Base-by-base conservation (phyloP, 331 rosid genomes). In the Prunus yedoensis region DNA sequence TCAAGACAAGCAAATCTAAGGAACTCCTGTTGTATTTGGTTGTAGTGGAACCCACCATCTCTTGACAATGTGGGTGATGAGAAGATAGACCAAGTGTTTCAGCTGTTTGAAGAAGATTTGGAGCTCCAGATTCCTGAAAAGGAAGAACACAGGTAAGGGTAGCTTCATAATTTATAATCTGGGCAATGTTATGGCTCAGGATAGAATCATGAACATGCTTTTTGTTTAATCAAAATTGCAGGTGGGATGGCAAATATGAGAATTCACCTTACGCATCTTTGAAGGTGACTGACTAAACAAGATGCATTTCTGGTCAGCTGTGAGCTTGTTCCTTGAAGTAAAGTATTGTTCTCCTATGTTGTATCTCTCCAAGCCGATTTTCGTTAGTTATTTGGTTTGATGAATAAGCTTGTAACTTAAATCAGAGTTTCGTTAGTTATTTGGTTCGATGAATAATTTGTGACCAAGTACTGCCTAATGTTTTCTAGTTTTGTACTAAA, bases 201-300 rank as follows among this genome's bases (percentile, higher is more conserved):
- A 63, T 51, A 73, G 47, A 32, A 62, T 59, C 14, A 51, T 57
- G 49, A 30, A 78, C 56, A 32, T 38, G 47, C 8, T 72, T 74
- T 76, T 51, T 67, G 23, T 43, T 32, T 21, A 76, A 15, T 11
- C 52, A 49, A 49, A 74, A 82, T 77, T 58, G 52, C 89, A 91
- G 97, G 91, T 94, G 98, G 97, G 84, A 79, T 72, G 95, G 92
- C 47, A 91, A 89, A 76, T 86, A 81, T 60, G 98, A 90, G 85
- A 84, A 77, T 73, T 86, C 97, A 65, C 56, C 80, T 45, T 91
- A 87, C 85, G 89, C 86, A 74, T 77, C 70, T 68, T 25, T 53
- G 69, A 80, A 78, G 77, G 64, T 21, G 27, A 68, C 63, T 8
- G 72, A 64, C 7, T n/a, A 43, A 77, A 77, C 68, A 74, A 10